Base-by-base conservation (phyloP, 1,284 basidiomycete species). In the Ganoderma boninense region DNA sequence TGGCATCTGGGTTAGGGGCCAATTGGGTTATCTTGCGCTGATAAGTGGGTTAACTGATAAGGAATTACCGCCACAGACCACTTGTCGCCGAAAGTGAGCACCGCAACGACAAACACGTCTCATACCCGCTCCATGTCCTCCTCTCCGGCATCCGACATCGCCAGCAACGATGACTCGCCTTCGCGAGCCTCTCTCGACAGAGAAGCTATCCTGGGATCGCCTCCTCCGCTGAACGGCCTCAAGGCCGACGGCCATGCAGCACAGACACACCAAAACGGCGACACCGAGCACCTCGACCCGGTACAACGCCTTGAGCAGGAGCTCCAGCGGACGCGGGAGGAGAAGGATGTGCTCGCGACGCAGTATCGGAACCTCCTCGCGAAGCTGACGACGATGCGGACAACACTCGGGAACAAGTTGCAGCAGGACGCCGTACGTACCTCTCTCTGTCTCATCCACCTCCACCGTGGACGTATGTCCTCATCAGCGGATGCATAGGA, bases 381-480 rank as follows among this genome's bases (percentile, higher is more conserved):
- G 61, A 99, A 97, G 82, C 85, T 99, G 62, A 96, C 95, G 2
- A 90, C 92, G 44, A 99, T 99, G 97, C 90, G 97, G 18, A 95
- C 92, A 38, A 95, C 95, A 5, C 86, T 99, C 35, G 97, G 97
- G 52, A 97, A 97, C 78, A 97, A 99, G 80, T 85, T 99, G 68
- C 92, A 94, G 80, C 95, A 98, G 81, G 98, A 99, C 83, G 97
- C 98, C 75, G 97, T 98, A 84, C 80, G 95, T 90, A 64, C 44
- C 44, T 49, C 66, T 40, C 68, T 42, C 71, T 23, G 59, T 57
- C 68, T 44, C 71, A 54, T 72, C 49, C 60, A 64, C 52, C 20
- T 49, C 46, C 4, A 14, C 65, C 57, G 66, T 72, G 44, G 68
- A 69, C 69, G 72, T 68, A 72, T 70, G 65, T 75, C 69, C 72